phyloP scores from a whole-genome alignment of 2,329 filamentous ascomycete species.

The Fusarium sulawesiense region DNA sequence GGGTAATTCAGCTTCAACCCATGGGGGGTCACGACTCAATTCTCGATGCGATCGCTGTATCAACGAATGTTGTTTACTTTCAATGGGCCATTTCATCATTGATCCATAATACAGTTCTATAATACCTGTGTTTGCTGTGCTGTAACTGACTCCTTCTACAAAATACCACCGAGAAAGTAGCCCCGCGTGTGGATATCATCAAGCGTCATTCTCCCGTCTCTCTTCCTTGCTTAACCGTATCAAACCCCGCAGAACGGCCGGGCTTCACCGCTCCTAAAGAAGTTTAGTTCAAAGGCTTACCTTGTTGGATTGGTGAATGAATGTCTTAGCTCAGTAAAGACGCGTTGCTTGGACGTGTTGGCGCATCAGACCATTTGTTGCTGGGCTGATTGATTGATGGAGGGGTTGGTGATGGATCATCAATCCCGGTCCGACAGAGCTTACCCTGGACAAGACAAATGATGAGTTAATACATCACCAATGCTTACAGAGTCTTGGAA shows the following conservation, averaged over 20 bases:
- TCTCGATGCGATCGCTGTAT: background rate
- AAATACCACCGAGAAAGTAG: constrained; percentile 34
- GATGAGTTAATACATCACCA: constrained; percentile 7
- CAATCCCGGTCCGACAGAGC: constrained; percentile 23
- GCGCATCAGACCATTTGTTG: constrained; percentile 6
- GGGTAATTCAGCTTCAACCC: background rate
- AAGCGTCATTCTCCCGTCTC: constrained; percentile 37
- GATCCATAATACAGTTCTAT: background rate
- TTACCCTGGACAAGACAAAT: constrained; percentile 23
- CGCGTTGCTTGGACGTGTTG: constrained; percentile 21
- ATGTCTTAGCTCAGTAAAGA: background rate
- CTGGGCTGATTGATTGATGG: background rate
- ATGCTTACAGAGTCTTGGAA: constrained; percentile 15
- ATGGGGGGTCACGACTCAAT: background rate
- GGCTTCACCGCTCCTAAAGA: constrained; percentile 26
- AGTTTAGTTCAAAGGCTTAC: background rate
- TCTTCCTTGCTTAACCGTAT: constrained; percentile 17
- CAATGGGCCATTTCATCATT: constrained; percentile 30
- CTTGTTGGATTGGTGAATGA: constrained; percentile 13
- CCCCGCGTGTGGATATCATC: constrained; percentile 31
- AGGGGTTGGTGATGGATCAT: background rate
- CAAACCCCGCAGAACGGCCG: constrained; percentile 36
- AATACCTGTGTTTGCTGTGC: background rate
- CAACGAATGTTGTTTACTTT: background rate
- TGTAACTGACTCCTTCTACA: background rate